Conservation (phyloP, 345 rosid genomes). For the Xanthoceras sorbifolium region DNA sequence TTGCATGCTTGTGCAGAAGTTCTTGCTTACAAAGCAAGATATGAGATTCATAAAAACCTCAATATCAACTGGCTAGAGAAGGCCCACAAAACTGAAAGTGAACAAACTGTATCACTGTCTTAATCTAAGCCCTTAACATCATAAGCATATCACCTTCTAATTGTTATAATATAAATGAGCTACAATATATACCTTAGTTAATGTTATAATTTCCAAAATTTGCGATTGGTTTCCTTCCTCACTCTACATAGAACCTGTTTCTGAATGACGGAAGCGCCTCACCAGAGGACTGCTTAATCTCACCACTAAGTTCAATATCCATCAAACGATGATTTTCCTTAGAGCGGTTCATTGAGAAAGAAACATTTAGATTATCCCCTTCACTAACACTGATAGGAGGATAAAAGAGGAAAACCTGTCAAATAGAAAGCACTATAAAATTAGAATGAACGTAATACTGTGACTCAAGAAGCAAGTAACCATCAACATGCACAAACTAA, state of each 20-base stretch:
- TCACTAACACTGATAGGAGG: conserved; percentile 48
- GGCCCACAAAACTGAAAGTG: neutral
- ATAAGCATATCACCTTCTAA: neutral
- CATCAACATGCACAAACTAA: neutral
- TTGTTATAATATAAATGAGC: conserved; percentile 3
- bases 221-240: conserved; percentile 34
- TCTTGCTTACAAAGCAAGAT: neutral
- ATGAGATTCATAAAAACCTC: neutral
- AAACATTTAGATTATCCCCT: conserved; percentile 61
- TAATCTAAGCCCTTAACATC: neutral
- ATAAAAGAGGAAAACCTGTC: conserved; percentile 75
- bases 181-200: conserved; percentile 17
- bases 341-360: conserved; percentile 79
- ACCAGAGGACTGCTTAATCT: conserved; percentile 59
- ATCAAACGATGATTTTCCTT: conserved; percentile 84
- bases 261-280: conserved; percentile 45
- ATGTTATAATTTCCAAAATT: neutral
- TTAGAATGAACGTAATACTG: neutral
- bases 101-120: too few relatives aligned
- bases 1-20: neutral
- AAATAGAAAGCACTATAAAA: conserved; percentile 13
- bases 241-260: conserved; percentile 72
- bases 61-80: neutral
- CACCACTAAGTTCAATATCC: conserved; percentile 77
- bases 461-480: neutral